Evolutionary conservation across 805 yeast genomes (phyloP), one percentile per base, ranked within the genome.

Genomic region (Ogataea trehaloabstinens): DNA sequence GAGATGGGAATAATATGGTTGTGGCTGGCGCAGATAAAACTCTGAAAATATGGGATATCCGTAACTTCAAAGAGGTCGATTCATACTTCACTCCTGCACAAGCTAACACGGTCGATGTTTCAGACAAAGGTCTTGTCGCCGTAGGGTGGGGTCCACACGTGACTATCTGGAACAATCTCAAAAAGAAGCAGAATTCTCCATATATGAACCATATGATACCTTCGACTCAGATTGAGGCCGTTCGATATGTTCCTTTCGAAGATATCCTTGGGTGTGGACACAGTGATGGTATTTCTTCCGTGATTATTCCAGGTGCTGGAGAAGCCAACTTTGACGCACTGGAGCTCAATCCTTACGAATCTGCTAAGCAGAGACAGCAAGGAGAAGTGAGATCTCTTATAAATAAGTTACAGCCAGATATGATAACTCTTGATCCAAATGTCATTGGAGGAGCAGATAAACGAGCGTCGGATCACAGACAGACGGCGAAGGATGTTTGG

Each of bases 141-240:
- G 88, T 87, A n/a, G 84, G 95, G 3, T 87, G 96, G 87, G 97
- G 97, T 6, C 90, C 97, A 0, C 96, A 90, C 63, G 83, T 91
- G 3, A 87, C 95, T 2, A 71, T 93, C 3, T 93, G 98, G 97
- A 90, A 91, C 60, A 77, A 78, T 10, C 74, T 85, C 48, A 81
- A 74, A 40, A 41, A 53, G 5, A 84, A 77, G 56, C 96, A 88
- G 55, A 71, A 76, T 11, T 75, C 85, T 2, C 97, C 98, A 21
- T 93, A 93, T 56, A 89, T 93, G 97, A 82, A 81, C 46, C 96
- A 93, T 60, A 63, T 88, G 53, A 66, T 85, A 28, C 83, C 96
- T 4, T 85, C 95, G 2, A 79, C 87, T 16, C 80, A 75, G 48
- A 72, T 88, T 13, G 82, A 79, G 50, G 76, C 74, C 40, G 67